phyloP scores from a whole-genome alignment of 2,329 filamentous ascomycete species.

The Pseudogymnoascus sp. region DNA sequence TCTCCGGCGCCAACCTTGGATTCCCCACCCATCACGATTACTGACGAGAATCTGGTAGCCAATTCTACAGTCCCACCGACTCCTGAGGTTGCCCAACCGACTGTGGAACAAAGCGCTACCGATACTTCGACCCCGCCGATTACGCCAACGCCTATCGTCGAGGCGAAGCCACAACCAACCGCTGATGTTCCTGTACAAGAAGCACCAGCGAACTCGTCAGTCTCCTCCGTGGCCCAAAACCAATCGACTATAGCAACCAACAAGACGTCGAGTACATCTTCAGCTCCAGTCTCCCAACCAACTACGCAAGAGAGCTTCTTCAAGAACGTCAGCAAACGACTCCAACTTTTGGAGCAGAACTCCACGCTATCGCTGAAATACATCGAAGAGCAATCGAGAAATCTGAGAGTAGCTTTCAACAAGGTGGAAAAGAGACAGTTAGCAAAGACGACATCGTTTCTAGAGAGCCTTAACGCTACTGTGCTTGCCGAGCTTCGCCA shows the following conservation, averaged over 20 bases:
- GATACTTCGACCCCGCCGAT: background rate
- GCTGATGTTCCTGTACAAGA: background rate
- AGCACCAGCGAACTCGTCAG: background rate
- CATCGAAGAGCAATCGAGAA: conserved; percentile 89
- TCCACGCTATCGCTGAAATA: conserved; percentile 89
- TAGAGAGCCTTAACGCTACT: conserved; percentile 78
- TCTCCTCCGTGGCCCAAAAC: background rate
- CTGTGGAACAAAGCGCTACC: background rate
- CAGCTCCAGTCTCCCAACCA: conserved; percentile 50
- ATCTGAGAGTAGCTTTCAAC: conserved; percentile 77
- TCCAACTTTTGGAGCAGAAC: conserved; percentile 86
- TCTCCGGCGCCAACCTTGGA: background rate
- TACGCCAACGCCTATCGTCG: background rate
- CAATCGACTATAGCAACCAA: conserved; percentile 1
- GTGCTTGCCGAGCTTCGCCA: conserved; percentile 72
- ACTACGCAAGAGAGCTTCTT: conserved; percentile 97
- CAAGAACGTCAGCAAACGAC: conserved; percentile 87
- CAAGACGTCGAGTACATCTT: conserved; percentile 30
- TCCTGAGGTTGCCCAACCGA: background rate
- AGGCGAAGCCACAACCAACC: background rate
- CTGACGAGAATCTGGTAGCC: background rate
- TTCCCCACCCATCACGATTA: background rate
- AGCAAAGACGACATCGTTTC: conserved; percentile 70
- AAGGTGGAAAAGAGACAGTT: conserved; percentile 83
- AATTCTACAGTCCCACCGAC: background rate